Conservation (phyloP, 768 basidiomycete species). For the Artomyces pyxidatus region DNA sequence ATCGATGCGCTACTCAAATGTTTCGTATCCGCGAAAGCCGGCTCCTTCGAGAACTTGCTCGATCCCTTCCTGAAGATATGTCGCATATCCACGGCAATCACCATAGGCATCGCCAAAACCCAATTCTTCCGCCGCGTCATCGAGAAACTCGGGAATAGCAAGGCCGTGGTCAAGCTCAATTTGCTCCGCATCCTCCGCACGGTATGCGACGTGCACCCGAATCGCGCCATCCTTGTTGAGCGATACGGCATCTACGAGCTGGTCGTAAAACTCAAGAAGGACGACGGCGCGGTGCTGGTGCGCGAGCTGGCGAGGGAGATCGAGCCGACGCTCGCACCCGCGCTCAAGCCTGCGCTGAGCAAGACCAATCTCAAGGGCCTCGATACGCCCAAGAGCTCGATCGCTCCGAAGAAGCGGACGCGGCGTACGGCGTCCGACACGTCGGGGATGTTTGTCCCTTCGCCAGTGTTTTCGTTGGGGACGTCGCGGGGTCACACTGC, state of each 20-base stretch:
- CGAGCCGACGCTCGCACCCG: conserved; percentile 67
- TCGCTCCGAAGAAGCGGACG: conserved; percentile 29
- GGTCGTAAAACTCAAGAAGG: conserved; percentile 71
- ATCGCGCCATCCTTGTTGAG: conserved; percentile 73
- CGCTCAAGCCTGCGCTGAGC: conserved; percentile 43
- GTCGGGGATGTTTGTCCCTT: conserved; percentile 26
- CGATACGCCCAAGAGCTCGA: conserved; percentile 29
- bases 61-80: conserved; percentile 91
- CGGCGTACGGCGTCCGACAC: conserved; percentile 69
- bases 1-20: conserved; percentile 66
- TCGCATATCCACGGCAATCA: conserved; percentile 66
- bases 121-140: conserved; percentile 84
- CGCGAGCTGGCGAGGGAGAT: conserved; percentile 85
- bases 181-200: conserved; percentile 77
- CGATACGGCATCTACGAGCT: conserved; percentile 74
- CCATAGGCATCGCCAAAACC: conserved; percentile 71
- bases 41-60: conserved; percentile 86
- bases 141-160: conserved; percentile 68
- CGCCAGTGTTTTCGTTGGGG: conserved; percentile 17
- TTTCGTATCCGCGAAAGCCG: conserved; percentile 80
- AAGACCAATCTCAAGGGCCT: conserved; percentile 24
- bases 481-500: conserved; percentile 13
- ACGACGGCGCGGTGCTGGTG: conserved; percentile 88
- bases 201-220: conserved; percentile 87
- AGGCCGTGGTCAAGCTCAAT: conserved; percentile 87